Evolutionary conservation across 345 rosid species (phyloP).

Genomic region (Fremontodendron californicum): DNA sequence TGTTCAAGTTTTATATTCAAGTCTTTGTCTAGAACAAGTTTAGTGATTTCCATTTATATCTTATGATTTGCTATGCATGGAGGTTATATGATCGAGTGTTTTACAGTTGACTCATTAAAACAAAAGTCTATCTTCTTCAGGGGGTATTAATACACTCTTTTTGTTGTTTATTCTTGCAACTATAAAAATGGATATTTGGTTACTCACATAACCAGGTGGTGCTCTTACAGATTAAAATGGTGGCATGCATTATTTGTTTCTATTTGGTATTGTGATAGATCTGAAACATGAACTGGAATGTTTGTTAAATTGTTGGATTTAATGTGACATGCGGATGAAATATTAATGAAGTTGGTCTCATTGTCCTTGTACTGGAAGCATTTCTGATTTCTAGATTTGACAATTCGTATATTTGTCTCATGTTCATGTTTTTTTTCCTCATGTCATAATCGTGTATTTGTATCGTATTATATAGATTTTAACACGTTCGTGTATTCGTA

Average conservation of each 20-base stretch:
- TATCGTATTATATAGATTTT: too few relatives aligned
- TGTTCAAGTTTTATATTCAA: conserved; percentile 26
- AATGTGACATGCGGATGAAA: background rate
- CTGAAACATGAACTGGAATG: background rate
- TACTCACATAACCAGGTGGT: background rate
- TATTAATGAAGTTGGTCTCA: too few relatives aligned
- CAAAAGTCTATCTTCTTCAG: background rate
- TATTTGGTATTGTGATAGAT: background rate
- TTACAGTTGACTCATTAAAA: background rate
- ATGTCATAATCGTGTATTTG: too few relatives aligned
- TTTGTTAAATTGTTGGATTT: background rate
- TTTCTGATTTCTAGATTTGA: too few relatives aligned
- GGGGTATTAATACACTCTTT: background rate
- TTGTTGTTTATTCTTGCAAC: background rate
- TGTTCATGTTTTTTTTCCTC: too few relatives aligned
- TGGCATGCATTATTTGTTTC: background rate
- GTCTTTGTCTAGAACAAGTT: conserved; percentile 22
- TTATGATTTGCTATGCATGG: conserved; percentile 16
- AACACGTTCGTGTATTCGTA: too few relatives aligned
- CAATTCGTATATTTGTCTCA: too few relatives aligned
- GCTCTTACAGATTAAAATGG: background rate
- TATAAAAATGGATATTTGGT: background rate
- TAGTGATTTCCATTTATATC: conserved; percentile 8
- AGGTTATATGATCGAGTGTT: background rate
- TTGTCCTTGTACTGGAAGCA: too few relatives aligned